A percentile compares a stretch with the other conserved stretches of the same genome.
Evolutionary conservation across 2,329 filamentous ascomycete species (phyloP).

Genomic region (Cercospora janseana): DNA sequence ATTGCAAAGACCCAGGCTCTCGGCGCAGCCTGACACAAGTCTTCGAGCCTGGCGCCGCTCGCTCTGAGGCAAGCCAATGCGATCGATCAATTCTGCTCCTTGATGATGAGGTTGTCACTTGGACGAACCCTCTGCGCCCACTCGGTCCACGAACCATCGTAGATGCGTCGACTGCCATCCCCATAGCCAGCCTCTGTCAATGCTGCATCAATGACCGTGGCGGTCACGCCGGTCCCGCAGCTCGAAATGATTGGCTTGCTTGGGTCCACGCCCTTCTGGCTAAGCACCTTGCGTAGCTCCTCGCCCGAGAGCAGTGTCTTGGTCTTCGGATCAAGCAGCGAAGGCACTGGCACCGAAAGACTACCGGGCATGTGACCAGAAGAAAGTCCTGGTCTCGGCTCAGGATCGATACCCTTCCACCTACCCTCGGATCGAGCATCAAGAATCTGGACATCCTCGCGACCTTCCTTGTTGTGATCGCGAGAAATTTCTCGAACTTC

Average conservation of each 20-base stretch:
- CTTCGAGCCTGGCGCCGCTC: neutral
- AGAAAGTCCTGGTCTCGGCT: slow-evolving; percentile 77
- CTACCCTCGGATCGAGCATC: slow-evolving; percentile 80
- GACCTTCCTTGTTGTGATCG: slow-evolving; percentile 77
- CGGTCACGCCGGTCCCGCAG: slow-evolving; percentile 93
- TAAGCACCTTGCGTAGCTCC: slow-evolving; percentile 72
- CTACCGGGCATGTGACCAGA: slow-evolving; percentile 92
- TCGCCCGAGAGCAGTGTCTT: slow-evolving; percentile 74
- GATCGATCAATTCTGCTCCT: slow-evolving; percentile 17
- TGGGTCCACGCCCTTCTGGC: slow-evolving; percentile 75
- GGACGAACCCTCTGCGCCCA: slow-evolving; percentile 40
- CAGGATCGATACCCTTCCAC: slow-evolving; percentile 78
- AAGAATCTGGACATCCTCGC: slow-evolving; percentile 80
- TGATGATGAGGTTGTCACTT: slow-evolving; percentile 38
- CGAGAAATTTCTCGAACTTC: slow-evolving; percentile 74
- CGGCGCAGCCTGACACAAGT: neutral
- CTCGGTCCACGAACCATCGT: slow-evolving; percentile 92
- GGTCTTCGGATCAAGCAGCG: slow-evolving; percentile 76
- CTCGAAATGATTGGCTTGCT: slow-evolving; percentile 78
- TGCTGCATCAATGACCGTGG: slow-evolving; percentile 84
- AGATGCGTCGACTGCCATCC: slow-evolving; percentile 64
- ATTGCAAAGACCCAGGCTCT: neutral
- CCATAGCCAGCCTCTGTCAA: slow-evolving; percentile 76
- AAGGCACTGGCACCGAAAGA: slow-evolving; percentile 74
- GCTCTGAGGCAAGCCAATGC: neutral